These are phyloP conservation scores for Barnettozyma siamensis DNA, from an alignment of 805 yeast genomes.

Conservation along the genomic window DNA sequence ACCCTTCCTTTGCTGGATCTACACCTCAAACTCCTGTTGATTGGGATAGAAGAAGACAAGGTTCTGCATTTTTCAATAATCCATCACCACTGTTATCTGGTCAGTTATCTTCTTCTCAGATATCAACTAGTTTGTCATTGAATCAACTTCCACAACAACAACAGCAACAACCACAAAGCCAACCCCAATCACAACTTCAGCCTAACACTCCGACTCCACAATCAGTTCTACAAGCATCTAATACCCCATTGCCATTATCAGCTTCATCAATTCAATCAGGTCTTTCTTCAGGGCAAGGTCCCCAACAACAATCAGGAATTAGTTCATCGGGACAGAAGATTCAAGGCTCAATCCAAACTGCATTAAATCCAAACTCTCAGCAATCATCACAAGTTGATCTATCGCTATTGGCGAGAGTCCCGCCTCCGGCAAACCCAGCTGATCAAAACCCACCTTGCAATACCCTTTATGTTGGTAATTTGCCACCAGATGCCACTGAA, in stretches of 20 bases:
- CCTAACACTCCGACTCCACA: background rate
- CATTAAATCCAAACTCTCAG: slow-evolving; percentile 9
- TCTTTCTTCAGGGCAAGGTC: slow-evolving; percentile 15
- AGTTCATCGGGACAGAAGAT: slow-evolving; percentile 4
- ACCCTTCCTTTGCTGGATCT: slow-evolving; percentile 19
- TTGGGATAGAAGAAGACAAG: slow-evolving; percentile 50
- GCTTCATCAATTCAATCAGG: slow-evolving; percentile 8
- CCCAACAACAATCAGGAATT: slow-evolving; percentile 19
- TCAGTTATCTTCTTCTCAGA: slow-evolving; percentile 19
- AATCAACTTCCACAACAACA: slow-evolving; percentile 5
- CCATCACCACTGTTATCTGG: slow-evolving; percentile 22
- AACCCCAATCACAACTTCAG: slow-evolving; percentile 6
- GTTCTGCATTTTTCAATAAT: slow-evolving; percentile 45
- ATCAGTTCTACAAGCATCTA: background rate
- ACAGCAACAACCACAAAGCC: slow-evolving; percentile 4
- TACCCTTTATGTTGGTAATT: slow-evolving; percentile 91
- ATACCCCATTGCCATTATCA: slow-evolving; percentile 10
- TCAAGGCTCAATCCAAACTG: slow-evolving; percentile 2
- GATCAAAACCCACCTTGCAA: slow-evolving; percentile 99
- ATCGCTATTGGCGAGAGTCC: slow-evolving; percentile 70
- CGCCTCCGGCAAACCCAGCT: slow-evolving; percentile 95
- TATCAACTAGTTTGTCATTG: slow-evolving; percentile 21
- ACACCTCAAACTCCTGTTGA: slow-evolving; percentile 39
- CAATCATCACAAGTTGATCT: slow-evolving; percentile 47
- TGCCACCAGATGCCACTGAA: slow-evolving; percentile 96